Conservation (phyloP, 23 red algal genomes). For the Gracilariopsis chorda region DNA sequence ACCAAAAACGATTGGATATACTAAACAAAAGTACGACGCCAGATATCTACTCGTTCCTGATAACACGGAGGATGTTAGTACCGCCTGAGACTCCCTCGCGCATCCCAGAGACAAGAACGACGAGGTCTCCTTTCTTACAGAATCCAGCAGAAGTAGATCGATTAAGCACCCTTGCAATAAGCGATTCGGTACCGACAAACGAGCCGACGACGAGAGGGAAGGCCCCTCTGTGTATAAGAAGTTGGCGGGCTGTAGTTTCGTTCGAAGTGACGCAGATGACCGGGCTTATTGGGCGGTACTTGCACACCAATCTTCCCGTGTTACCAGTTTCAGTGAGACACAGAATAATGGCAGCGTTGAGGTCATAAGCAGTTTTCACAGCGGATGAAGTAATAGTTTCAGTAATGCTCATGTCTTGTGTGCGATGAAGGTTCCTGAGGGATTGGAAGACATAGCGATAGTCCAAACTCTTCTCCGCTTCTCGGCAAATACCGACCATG, state of each 20-base stretch:
- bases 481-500: constrained; percentile 91
- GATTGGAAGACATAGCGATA: constrained; percentile 71
- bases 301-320: constrained; percentile 88
- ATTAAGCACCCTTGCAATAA: constrained; percentile 78
- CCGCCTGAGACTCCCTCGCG: constrained; percentile 85
- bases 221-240: constrained; percentile 69
- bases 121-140: constrained; percentile 71
- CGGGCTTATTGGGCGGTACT: constrained; percentile 91
- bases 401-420: constrained; percentile 54
- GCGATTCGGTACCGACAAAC: constrained; percentile 88
- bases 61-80: constrained; percentile 85
- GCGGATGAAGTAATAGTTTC: constrained; percentile 95
- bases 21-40: background rate
- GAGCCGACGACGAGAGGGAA: constrained; percentile 91
- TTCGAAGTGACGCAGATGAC: constrained; percentile 92
- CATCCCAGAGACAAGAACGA: constrained; percentile 91
- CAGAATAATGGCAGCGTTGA: constrained; percentile 79
- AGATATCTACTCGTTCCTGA: constrained; percentile 71
- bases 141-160: constrained; percentile 67
- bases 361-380: constrained; percentile 89
- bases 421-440: constrained; percentile 63
- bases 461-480: constrained; percentile 88
- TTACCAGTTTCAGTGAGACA: constrained; percentile 88
- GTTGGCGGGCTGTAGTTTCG: constrained; percentile 88
- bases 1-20: too few relatives aligned